phyloP scores from a whole-genome alignment of 2,329 filamentous ascomycete genomes.

The Pestalotiopsis fici region DNA sequence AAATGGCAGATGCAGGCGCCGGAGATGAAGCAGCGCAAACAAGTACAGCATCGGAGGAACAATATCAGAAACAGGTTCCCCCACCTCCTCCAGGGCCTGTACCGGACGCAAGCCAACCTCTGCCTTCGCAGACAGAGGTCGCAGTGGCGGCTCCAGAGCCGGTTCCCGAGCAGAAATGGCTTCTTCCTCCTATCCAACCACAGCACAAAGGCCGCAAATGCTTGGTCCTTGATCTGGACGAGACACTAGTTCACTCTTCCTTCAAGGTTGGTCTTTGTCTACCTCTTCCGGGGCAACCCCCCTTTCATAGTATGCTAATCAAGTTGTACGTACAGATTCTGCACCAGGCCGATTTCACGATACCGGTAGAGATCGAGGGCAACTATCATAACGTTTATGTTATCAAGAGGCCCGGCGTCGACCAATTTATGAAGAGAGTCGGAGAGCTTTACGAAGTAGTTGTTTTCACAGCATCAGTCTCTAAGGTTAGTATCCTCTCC shows the following conservation, averaged over 20 bases:
- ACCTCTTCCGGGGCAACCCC: background rate
- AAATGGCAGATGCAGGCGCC: constrained; percentile 65
- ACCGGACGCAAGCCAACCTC: constrained; percentile 32
- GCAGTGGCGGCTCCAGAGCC: constrained; percentile 42
- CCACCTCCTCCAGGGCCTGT: constrained; percentile 48
- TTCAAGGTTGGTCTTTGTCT: constrained; percentile 75
- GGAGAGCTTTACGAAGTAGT: constrained; percentile 98
- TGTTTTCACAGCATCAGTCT: constrained; percentile 97
- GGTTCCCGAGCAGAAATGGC: constrained; percentile 60
- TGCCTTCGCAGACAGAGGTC: constrained; percentile 40
- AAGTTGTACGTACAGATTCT: constrained; percentile 68
- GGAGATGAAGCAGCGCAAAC: constrained; percentile 40
- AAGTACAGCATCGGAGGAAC: constrained; percentile 36
- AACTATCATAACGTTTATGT: constrained; percentile 99
- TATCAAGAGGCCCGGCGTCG: constrained; percentile 97
- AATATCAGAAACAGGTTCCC: constrained; percentile 41
- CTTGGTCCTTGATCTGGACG: constrained; percentile 90
- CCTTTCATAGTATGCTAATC: background rate
- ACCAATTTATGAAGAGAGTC: constrained; percentile 98
- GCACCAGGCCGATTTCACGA: constrained; percentile 97
- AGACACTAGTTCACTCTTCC: constrained; percentile 96
- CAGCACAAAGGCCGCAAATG: constrained; percentile 89
- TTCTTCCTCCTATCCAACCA: constrained; percentile 80
- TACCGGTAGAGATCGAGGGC: constrained; percentile 97
- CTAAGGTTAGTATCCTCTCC: constrained; percentile 68